phyloP scores from a whole-genome alignment of 495 filamentous ascomycete species.

The Penicillium bialowiezense region DNA sequence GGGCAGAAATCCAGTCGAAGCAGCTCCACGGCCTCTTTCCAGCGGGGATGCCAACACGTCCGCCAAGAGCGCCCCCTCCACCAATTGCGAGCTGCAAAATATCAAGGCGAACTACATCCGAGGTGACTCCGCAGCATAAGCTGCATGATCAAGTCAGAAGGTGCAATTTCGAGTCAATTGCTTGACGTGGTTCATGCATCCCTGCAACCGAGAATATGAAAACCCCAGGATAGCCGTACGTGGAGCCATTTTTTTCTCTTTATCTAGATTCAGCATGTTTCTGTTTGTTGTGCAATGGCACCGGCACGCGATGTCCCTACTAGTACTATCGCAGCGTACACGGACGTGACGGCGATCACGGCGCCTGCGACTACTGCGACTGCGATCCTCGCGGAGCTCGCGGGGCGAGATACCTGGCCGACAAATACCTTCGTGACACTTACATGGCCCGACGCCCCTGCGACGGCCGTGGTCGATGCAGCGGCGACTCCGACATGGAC shows the following conservation, averaged over 20 bases:
- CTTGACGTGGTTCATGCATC: conserved; percentile 2
- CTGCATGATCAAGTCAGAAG: conserved; percentile 6
- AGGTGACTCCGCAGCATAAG: conserved; percentile 2
- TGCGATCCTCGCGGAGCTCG: no score
- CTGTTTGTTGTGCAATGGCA: background rate
- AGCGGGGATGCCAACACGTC: background rate
- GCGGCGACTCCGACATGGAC: background rate
- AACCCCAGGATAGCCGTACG: no score
- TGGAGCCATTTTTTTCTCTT: background rate
- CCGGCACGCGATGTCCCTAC: conserved; percentile 1
- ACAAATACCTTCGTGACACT: background rate
- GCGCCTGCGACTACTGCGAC: no score
- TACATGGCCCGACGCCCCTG: background rate
- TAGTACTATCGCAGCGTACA: background rate
- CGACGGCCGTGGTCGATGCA: background rate
- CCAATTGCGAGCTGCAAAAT: background rate
- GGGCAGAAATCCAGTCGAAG: background rate
- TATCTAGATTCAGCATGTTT: background rate
- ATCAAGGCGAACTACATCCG: background rate
- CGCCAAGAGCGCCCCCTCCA: background rate
- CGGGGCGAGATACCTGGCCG: no score
- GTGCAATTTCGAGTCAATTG: background rate
- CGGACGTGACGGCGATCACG: no score
- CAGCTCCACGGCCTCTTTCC: background rate
- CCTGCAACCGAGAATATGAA: background rate